Percentiles rank a stretch among this genome's conserved stretches.
These are phyloP conservation scores for Fraxinus albicans DNA, from an alignment of 305 asterid genomes.

Conservation along the genomic window DNA sequence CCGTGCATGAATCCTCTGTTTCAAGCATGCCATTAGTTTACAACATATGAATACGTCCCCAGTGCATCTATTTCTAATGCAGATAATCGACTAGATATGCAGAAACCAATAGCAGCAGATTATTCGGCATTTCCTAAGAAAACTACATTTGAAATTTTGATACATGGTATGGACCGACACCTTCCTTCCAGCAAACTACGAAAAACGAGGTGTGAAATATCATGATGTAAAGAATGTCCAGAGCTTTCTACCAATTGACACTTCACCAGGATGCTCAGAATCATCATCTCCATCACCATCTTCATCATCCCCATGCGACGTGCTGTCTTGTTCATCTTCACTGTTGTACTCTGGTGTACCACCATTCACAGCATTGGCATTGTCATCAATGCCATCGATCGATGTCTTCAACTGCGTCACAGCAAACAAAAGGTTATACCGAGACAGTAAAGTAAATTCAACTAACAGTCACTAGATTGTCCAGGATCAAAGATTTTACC, in stretches of 20 bases:
- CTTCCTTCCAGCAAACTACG: not conserved
- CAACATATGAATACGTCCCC: not conserved
- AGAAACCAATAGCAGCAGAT: not conserved
- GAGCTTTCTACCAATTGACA: constrained; percentile 56
- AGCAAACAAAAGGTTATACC: constrained; percentile 1
- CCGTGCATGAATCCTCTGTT: not conserved
- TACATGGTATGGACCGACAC: not conserved
- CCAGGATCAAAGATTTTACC: constrained; percentile 36
- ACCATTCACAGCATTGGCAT: constrained; percentile 27
- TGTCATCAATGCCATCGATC: constrained; percentile 22
- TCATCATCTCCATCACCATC: constrained; percentile 23
- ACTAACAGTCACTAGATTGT: not conserved
- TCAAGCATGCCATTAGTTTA: not conserved
- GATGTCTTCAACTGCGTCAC: constrained; percentile 44
- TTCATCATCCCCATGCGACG: constrained; percentile 29
- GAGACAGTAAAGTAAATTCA: constrained; percentile 2
- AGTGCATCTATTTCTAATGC: not conserved
- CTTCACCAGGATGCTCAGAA: constrained; percentile 50
- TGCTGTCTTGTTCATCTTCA: constrained; percentile 48
- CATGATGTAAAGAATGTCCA: constrained; percentile 86
- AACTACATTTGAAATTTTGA: not conserved
- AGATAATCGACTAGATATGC: not conserved
- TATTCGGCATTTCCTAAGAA: not conserved
- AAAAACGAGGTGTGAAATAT: constrained; percentile 6
- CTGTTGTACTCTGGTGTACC: constrained; percentile 45